Conservation (phyloP, 1,139 yeast species). For the Debaryomyces psychrophilus region DNA sequence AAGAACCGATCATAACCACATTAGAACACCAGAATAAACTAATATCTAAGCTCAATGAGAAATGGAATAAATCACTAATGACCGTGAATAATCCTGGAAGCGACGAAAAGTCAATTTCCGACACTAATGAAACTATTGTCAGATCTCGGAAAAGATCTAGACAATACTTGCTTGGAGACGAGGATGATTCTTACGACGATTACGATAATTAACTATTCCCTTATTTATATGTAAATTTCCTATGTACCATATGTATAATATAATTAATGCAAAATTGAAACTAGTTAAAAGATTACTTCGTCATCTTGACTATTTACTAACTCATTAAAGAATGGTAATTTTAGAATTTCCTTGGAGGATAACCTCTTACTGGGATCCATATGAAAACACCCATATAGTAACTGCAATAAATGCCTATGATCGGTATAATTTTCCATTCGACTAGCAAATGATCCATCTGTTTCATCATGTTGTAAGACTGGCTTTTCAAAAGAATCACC, state of each 20-base stretch:
- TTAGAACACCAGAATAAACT: slow-evolving; percentile 37
- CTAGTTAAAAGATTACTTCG: slow-evolving; percentile 35
- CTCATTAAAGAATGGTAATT: slow-evolving; percentile 57
- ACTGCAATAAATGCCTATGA: slow-evolving; percentile 52
- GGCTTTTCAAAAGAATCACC: slow-evolving; percentile 35
- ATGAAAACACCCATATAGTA: slow-evolving; percentile 56
- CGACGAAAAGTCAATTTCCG: neutral
- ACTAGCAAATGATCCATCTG: slow-evolving; percentile 19
- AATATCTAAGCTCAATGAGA: slow-evolving; percentile 19
- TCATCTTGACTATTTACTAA: slow-evolving; percentile 37
- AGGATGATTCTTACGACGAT: slow-evolving; percentile 21
- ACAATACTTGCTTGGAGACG: slow-evolving; percentile 25
- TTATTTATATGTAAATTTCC: slow-evolving; percentile 5
- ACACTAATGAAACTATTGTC: neutral
- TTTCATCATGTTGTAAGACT: slow-evolving; percentile 11
- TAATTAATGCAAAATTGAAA: slow-evolving; percentile 7
- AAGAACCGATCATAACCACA: slow-evolving; percentile 19
- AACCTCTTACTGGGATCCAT: slow-evolving; percentile 60
- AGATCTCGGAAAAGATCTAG: slow-evolving; percentile 25
- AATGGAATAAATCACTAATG: slow-evolving; percentile 15
- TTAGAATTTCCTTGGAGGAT: slow-evolving; percentile 58
- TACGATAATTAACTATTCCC: slow-evolving; percentile 5
- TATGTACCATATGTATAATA: slow-evolving; percentile 10
- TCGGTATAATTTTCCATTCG: slow-evolving; percentile 38
- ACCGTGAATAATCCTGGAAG: neutral